A percentile compares a stretch with the other conserved stretches of the same genome.
Conservation (phyloP, 768 basidiomycete genomes). For the Phylloporus sp. region DNA sequence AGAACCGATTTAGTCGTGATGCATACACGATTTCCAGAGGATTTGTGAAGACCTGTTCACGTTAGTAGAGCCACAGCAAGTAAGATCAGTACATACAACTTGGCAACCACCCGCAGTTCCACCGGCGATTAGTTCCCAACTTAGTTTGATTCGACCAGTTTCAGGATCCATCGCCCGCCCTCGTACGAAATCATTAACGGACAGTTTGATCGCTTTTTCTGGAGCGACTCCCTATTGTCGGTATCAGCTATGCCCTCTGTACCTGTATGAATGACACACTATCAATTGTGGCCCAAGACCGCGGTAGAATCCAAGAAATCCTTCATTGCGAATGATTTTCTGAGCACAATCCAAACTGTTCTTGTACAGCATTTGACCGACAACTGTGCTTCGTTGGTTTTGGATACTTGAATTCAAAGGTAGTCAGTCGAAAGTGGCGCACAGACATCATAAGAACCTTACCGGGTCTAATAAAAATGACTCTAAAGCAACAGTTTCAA, state of each 20-base stretch:
- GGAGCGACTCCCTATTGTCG: slow-evolving; percentile 78
- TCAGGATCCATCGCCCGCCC: slow-evolving; percentile 85
- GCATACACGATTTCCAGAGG: slow-evolving; percentile 92
- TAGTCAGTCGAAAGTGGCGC: not conserved
- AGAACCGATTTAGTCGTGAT: not conserved
- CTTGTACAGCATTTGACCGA: slow-evolving; percentile 95
- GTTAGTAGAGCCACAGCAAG: slow-evolving; percentile 15
- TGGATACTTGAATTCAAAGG: slow-evolving; percentile 62
- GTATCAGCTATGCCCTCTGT: slow-evolving; percentile 6
- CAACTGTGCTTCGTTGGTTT: slow-evolving; percentile 94
- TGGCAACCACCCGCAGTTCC: slow-evolving; percentile 94
- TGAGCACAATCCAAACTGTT: slow-evolving; percentile 92
- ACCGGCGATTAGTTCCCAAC: slow-evolving; percentile 91
- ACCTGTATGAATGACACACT: slow-evolving; percentile 37
- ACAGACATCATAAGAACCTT: slow-evolving; percentile 8
- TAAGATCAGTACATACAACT: slow-evolving; percentile 62
- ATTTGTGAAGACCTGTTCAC: slow-evolving; percentile 84
- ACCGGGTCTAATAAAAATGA: slow-evolving; percentile 51
- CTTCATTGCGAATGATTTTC: slow-evolving; percentile 94
- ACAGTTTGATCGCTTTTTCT: slow-evolving; percentile 97
- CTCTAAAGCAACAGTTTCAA: slow-evolving; percentile 8
- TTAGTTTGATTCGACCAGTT: slow-evolving; percentile 87
- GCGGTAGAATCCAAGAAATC: slow-evolving; percentile 91
- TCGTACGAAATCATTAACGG: slow-evolving; percentile 90
- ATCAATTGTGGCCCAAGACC: slow-evolving; percentile 93